Base-by-base conservation (phyloP, 1,139 yeast genomes). In the Sugiyamaella grinbergsii region DNA sequence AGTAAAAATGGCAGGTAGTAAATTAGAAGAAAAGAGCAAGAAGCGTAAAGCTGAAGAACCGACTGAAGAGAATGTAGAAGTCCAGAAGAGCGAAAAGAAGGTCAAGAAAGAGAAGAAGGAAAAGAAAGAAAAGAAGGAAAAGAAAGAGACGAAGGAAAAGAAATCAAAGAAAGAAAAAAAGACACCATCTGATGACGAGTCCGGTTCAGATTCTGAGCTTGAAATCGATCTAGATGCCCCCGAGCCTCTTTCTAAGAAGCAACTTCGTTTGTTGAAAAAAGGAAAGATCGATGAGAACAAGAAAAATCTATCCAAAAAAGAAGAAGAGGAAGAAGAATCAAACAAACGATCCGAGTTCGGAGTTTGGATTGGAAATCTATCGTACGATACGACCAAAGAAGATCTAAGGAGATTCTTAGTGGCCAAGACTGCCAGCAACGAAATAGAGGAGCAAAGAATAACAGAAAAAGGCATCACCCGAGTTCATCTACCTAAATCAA, bases 351-450 rank as follows among this genome's bases (percentile, higher is more conserved):
- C 49, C 2, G 79, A 77, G 50, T 81, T 73, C 62, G 95, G 95
- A 42, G 94, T 90, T 22, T 93, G 98, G 98, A 79, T 93, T 42
- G 98, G 98, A 43, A 94, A 93, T 66, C 70, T 94, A 58, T 78
- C 96, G 0, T 94, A 85, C 62, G 94, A 87, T 50, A 90, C 97
- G 5, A 77, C 83, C 1, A 82, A 79, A 60, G 94, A 86, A 36
- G 95, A 90, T 56, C 66, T 93, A 20, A 72, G 74, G 10, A 75
- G 83, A 51, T 90, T 85, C 57, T 71, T 93, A 7, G 71, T 77
- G 2, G 76, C 80, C 8, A 86, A 84, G 62, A 79, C 93, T 0
- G 50, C 51, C 26, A 36, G 31, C 6, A 50, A 52, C 20, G 58
- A 55, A 6, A 20, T 20, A 3, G 56, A 51, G 8, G 73, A 69